A percentile compares a stretch with the other conserved stretches of the same genome.
phyloP scores from a whole-genome alignment of 1,139 yeast genomes.

The Suhomyces terraborum region DNA sequence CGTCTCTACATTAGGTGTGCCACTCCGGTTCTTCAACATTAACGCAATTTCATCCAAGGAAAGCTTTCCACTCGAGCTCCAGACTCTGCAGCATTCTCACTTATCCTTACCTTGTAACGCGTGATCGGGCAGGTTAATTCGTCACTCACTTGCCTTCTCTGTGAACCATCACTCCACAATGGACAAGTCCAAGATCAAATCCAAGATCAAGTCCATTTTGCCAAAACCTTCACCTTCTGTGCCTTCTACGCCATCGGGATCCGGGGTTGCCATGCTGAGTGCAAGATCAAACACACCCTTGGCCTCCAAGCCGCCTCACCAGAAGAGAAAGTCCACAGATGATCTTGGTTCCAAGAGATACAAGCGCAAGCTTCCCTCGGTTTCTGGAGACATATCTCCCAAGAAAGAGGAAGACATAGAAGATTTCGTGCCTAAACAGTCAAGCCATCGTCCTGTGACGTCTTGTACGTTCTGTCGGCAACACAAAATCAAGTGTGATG shows the following conservation, averaged over 20 bases:
- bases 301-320: slow-evolving; percentile 2
- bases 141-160: not conserved
- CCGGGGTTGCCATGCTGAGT: slow-evolving; percentile 15
- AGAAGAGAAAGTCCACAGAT: slow-evolving; percentile 12
- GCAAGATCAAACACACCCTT: slow-evolving; percentile 8
- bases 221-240: slow-evolving; percentile 32
- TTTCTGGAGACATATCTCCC: not conserved
- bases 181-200: slow-evolving; percentile 44
- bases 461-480: slow-evolving; percentile 95
- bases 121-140: not conserved
- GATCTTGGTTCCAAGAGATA: slow-evolving; percentile 13
- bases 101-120: not conserved
- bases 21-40: not conserved
- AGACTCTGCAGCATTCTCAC: not conserved
- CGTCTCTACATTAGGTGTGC: not conserved
- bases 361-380: slow-evolving; percentile 11
- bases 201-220: slow-evolving; percentile 40
- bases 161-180: slow-evolving; percentile 16
- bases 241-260: slow-evolving; percentile 18
- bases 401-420: slow-evolving; percentile 2
- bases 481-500: slow-evolving; percentile 92
- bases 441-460: slow-evolving; percentile 79
- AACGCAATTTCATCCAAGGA: not conserved
- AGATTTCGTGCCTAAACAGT: slow-evolving; percentile 24
- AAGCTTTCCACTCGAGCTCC: not conserved